A percentile compares a stretch with the other conserved stretches of the same genome.
Evolutionary conservation across 2,329 filamentous ascomycete genomes (phyloP).

Genomic region (Nectriaceae sp.): DNA sequence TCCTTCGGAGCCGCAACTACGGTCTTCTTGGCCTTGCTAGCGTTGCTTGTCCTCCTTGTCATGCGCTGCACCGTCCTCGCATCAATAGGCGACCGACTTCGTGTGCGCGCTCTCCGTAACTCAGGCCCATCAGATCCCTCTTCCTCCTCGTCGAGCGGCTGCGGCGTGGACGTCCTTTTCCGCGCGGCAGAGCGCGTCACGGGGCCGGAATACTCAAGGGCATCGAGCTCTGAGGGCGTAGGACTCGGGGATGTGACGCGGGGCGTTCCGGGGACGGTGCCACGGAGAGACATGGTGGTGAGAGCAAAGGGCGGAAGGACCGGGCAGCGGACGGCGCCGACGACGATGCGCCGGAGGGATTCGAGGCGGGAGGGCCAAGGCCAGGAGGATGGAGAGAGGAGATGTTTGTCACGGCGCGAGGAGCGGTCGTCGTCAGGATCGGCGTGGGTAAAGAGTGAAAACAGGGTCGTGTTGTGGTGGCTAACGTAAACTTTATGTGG

Average conservation of each 20-base stretch:
- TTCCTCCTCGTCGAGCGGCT: constrained; percentile 62
- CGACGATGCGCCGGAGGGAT: constrained; percentile 51
- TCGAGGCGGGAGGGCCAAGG: constrained; percentile 51
- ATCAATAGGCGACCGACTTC: constrained; percentile 70
- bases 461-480: constrained; percentile 15
- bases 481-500: constrained; percentile 17
- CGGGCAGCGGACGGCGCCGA: constrained; percentile 57
- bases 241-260: constrained; percentile 90
- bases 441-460: constrained; percentile 20
- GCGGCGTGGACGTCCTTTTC: constrained; percentile 58
- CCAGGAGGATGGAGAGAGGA: constrained; percentile 36
- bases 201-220: constrained; percentile 63
- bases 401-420: constrained; percentile 54
- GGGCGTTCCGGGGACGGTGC: constrained; percentile 72
- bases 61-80: constrained; percentile 54
- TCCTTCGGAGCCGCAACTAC: constrained; percentile 17
- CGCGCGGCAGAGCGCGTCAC: constrained; percentile 72
- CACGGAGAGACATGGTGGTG: constrained; percentile 53
- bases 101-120: constrained; percentile 64
- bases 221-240: constrained; percentile 46
- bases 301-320: constrained; percentile 61
- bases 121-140: constrained; percentile 48
- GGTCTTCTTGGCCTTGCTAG: constrained; percentile 30
- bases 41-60: constrained; percentile 48
- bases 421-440: constrained; percentile 30